These are phyloP conservation scores for Pseudogymnoascus sp. DNA, from an alignment of 2,329 filamentous ascomycete genomes.

Conservation along the genomic window DNA sequence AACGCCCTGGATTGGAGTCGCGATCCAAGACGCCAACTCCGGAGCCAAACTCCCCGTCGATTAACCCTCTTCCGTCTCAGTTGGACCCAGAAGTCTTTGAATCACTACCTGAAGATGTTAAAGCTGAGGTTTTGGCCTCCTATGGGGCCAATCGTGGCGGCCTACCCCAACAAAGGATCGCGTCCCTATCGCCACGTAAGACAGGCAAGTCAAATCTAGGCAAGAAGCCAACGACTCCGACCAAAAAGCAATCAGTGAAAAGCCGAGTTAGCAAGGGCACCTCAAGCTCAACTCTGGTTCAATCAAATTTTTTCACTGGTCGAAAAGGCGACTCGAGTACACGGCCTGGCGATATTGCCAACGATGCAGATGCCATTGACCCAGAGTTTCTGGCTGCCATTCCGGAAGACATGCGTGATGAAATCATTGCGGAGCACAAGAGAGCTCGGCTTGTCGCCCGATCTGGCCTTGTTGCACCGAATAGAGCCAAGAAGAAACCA, in stretches of 20 bases:
- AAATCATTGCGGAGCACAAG: slow-evolving; percentile 69
- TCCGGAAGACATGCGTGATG: slow-evolving; percentile 68
- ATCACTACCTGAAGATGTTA: slow-evolving; percentile 76
- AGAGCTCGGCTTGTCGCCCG: slow-evolving; percentile 50
- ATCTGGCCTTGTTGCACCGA: slow-evolving; percentile 37
- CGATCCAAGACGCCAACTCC: slow-evolving; percentile 20
- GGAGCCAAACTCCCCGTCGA: slow-evolving; percentile 1
- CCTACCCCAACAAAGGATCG: slow-evolving; percentile 24
- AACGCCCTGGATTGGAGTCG: slow-evolving; percentile 31
- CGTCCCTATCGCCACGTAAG: slow-evolving; percentile 46
- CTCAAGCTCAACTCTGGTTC: slow-evolving; percentile 53
- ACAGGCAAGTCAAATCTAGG: slow-evolving; percentile 41
- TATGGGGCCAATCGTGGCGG: slow-evolving; percentile 39
- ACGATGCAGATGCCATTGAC: slow-evolving; percentile 41
- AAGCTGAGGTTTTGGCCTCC: slow-evolving; percentile 69
- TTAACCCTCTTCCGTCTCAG: slow-evolving; percentile 53
- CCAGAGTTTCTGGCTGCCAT: slow-evolving; percentile 72
- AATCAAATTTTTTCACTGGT: slow-evolving; percentile 61
- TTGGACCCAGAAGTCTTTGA: slow-evolving; percentile 78
- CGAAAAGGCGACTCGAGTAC: slow-evolving; percentile 23
- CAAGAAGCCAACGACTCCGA: slow-evolving; percentile 52
- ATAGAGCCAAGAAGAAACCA: slow-evolving; percentile 16
- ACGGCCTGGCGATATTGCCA: not conserved
- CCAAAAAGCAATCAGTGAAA: slow-evolving; percentile 52
- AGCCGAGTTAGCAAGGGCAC: slow-evolving; percentile 41